A percentile compares a stretch with the other conserved stretches of the same genome.
Evolutionary conservation across 2,329 filamentous ascomycete species (phyloP).

Genomic region (Endoconidiophora laricicola): DNA sequence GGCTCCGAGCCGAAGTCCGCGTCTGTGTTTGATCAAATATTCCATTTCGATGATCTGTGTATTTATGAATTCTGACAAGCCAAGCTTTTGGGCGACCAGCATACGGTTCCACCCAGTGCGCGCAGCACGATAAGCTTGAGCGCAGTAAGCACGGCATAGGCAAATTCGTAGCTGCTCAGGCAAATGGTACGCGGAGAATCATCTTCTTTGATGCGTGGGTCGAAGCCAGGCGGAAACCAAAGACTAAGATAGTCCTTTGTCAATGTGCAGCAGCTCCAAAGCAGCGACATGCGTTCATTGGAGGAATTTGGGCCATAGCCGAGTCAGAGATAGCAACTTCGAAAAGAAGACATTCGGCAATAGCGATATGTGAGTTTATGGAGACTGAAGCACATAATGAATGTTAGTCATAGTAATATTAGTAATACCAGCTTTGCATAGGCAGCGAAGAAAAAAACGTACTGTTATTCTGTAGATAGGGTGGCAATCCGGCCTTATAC

Average conservation of each 20-base stretch:
- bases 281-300: constrained; percentile 26
- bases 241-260: constrained; percentile 25
- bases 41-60: constrained; percentile 20
- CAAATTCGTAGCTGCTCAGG: constrained; percentile 30
- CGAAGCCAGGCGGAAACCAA: constrained; percentile 18
- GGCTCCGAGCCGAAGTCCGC: background rate
- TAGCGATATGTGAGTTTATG: constrained; percentile 26
- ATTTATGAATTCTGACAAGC: constrained; percentile 19
- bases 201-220: constrained; percentile 14
- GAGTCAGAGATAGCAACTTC: constrained; percentile 29
- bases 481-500: constrained; percentile 23
- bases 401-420: background rate
- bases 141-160: constrained; percentile 29
- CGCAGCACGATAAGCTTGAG: constrained; percentile 31
- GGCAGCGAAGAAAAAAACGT: constrained; percentile 9
- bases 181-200: constrained; percentile 26
- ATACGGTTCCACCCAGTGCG: constrained; percentile 29
- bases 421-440: background rate
- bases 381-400: constrained; percentile 18
- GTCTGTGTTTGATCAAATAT: constrained; percentile 14
- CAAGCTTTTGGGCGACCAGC: constrained; percentile 22
- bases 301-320: constrained; percentile 19
- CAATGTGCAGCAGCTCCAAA: constrained; percentile 28
- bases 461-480: constrained; percentile 22
- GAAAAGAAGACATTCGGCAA: constrained; percentile 31